Base-by-base conservation (phyloP, 2,329 filamentous ascomycete species). In the Teratosphaeriaceae sp. region DNA sequence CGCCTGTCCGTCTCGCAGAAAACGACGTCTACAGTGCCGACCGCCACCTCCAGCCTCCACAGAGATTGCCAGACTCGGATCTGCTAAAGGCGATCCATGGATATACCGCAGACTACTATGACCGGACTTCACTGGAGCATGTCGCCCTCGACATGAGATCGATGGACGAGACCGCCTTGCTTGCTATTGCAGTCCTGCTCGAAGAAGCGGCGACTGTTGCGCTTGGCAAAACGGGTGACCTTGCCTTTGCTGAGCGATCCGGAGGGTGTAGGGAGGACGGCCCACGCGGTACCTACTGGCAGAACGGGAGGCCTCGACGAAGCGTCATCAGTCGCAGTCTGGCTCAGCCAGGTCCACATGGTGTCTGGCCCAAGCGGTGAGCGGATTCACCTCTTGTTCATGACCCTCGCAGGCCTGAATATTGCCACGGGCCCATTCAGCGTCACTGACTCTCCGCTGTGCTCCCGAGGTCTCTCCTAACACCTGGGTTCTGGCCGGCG, bases 161-260 rank as follows among this genome's bases (percentile, higher is more conserved):
- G 61, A 78, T 90, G 76, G 84, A 90, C 57, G 85, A 87, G 66
- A 87, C 84, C 12, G 85, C 85, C 3, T 69, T 90, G 45, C 66
- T 90, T 42, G 84, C 85, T 1, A 71, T 90, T 55, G 84, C 85
- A 1, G 79, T 90, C 38, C 63, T 90, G 44, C 66, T 89, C 31
- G 85, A 90, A 64, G 85, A 90, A 63, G 75, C 78, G 2, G 72
- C 76, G 13, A 70, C 72, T 30, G 76, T 80, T 36, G 61, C 71
- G 5, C 65, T 89, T 16, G 84, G 83, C 3, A 67, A 71, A 42
- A 75, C 70, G 11, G 85, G 85, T 18, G 81, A 88, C 62, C 61
- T 87, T 37, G 82, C 84, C 1, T 84, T 90, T 56, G 79, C 82
- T 0, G 84, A 88, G 59, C 74, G 71, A 5, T 5, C 12, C 27